Evolutionary conservation across 2,329 filamentous ascomycete genomes (phyloP).

Genomic region (Trichoderma breve): DNA sequence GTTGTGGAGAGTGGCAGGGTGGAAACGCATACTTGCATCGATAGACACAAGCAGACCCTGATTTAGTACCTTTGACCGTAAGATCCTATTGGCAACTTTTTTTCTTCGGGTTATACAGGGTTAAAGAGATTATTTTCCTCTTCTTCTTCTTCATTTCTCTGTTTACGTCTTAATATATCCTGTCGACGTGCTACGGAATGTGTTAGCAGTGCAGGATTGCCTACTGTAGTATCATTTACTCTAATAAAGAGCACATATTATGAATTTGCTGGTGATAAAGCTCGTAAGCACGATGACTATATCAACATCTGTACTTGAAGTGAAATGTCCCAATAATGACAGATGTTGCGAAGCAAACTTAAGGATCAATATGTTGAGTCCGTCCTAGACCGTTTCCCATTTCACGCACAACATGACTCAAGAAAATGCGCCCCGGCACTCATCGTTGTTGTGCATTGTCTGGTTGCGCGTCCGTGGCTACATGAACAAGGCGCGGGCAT

Average conservation of each 20-base stretch:
- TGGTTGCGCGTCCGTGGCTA: not conserved
- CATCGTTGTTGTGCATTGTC: not conserved
- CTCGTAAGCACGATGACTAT: not conserved
- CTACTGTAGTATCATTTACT: not conserved
- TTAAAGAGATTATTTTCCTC: not conserved
- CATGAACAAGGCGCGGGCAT: not conserved
- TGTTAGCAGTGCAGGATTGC: not conserved
- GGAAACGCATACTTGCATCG: not conserved
- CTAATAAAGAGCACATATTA: not conserved
- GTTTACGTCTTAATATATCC: not conserved
- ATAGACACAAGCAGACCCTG: not conserved
- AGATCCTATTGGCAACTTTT: not conserved
- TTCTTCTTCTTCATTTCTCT: not conserved
- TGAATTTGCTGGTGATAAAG: not conserved
- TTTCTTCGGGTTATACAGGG: not conserved
- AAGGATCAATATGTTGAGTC: not conserved
- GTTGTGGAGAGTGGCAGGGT: not conserved
- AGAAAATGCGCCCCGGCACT: not conserved
- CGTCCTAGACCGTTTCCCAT: not conserved
- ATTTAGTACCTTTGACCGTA: not conserved
- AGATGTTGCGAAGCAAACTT: not conserved
- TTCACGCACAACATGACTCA: not conserved
- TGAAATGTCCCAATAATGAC: not conserved
- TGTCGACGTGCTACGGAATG: not conserved
- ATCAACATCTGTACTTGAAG: not conserved